These are phyloP conservation scores for Aureobasidium sp. DNA, from an alignment of 2,329 filamentous ascomycete genomes.

Conservation along the genomic window DNA sequence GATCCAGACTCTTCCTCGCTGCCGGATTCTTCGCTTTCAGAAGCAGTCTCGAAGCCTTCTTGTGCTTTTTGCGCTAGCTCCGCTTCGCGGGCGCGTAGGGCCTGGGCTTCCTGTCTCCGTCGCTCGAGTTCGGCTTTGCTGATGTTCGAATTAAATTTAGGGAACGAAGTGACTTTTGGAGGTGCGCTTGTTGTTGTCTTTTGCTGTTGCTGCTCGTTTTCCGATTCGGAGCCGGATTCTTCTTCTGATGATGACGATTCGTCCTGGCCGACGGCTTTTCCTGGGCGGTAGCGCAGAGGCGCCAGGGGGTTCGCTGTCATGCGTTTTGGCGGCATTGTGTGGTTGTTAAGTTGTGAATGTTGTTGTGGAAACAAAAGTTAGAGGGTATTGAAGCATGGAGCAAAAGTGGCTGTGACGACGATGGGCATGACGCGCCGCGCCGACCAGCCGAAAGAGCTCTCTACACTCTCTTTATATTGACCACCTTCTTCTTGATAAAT, in stretches of 20 bases:
- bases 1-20: conserved; percentile 26
- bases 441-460: background rate
- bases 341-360: background rate
- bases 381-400: background rate
- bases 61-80: conserved; percentile 38
- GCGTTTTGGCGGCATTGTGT: conserved; percentile 61
- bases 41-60: conserved; percentile 56
- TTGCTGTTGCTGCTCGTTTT: conserved; percentile 36
- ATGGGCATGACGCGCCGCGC: background rate
- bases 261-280: conserved; percentile 60
- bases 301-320: conserved; percentile 89
- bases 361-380: background rate
- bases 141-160: conserved; percentile 35
- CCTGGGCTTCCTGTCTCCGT: conserved; percentile 20
- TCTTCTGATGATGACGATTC: conserved; percentile 28
- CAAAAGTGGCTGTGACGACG: conserved; percentile 1
- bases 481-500: background rate
- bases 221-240: conserved; percentile 39
- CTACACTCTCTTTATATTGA: background rate
- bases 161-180: conserved; percentile 40
- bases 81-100: conserved; percentile 24
- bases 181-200: conserved; percentile 32
- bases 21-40: conserved; percentile 32
- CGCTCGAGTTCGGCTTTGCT: conserved; percentile 35
- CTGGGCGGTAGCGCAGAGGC: conserved; percentile 75